Conservation (phyloP, 805 yeast species). For the Suhomyces sp. region DNA sequence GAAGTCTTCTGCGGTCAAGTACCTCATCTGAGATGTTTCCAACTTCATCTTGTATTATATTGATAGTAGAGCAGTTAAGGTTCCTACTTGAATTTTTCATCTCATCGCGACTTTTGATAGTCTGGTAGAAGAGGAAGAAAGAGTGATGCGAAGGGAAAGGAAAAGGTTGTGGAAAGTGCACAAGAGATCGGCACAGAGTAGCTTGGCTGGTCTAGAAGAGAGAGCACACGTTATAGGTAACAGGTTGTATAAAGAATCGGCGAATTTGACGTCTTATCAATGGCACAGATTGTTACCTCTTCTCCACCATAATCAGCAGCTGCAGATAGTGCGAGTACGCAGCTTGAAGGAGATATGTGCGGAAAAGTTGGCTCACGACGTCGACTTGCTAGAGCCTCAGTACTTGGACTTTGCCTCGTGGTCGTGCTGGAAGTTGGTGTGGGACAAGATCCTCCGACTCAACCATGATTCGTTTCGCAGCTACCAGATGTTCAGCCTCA, state of each 20-base stretch:
- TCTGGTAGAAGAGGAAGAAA: background rate
- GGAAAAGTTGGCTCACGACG: constrained; percentile 26
- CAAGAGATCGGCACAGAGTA: background rate
- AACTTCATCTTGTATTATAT: constrained; percentile 89
- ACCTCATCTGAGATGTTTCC: constrained; percentile 91
- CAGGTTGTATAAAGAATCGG: background rate
- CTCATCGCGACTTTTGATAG: constrained; percentile 6
- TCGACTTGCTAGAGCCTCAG: constrained; percentile 16
- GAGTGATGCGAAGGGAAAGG: background rate
- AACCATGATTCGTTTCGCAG: constrained; percentile 30
- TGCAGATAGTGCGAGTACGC: constrained; percentile 6
- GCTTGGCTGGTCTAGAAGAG: background rate
- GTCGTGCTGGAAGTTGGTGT: constrained; percentile 30
- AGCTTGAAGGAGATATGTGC: constrained; percentile 25
- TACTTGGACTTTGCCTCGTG: constrained; percentile 25
- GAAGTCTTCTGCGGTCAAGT: constrained; percentile 87
- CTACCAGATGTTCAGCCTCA: constrained; percentile 26
- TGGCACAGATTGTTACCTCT: constrained; percentile 17
- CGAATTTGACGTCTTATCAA: constrained; percentile 2
- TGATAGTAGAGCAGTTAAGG: no score
- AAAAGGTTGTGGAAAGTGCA: background rate
- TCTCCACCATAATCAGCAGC: background rate
- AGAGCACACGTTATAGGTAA: background rate
- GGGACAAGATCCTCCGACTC: constrained; percentile 25
- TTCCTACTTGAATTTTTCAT: constrained; percentile 4